Evolutionary conservation across 805 yeast genomes (phyloP), one percentile per base, ranked within the genome.

Genomic region (Candida ovalis): DNA sequence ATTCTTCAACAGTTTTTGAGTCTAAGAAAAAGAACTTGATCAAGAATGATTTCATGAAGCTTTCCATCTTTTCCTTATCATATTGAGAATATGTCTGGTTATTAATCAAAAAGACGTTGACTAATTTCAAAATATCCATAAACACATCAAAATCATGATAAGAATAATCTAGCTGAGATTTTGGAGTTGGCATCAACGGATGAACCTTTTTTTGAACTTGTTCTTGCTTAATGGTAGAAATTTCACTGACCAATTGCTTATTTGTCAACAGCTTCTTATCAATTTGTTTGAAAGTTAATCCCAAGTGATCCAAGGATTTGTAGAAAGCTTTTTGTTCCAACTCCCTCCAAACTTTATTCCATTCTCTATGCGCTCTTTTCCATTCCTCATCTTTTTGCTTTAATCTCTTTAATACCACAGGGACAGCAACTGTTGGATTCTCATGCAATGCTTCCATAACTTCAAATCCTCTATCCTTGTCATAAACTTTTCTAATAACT

Each of bases 271-370:
- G 70, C 66, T 94, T 92, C 67, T 94, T 92, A 69, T 94, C 99
- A 22, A 96, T 87, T 65, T 94, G 98, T 69, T 94, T 94, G 73
- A 94, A 94, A 0, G 97, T 91, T 59, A 94, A 76, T 1, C 99
- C 99, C 53, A 92, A 73, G 66, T 94, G 99, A 65, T 94, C 99
- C 55, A 94, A 74, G 2, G 97, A 88, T 67, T 94, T 94, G 73
- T 82, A 88, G 66, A 87, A 91, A 0, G 90, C 96, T 60, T 89
- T 91, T 62, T 91, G 96, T 67, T 94, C 99, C 70, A 95, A 82
- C 69, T 92, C 98, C 63, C 99, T 82, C 99, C 99, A 94, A 13
- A 90, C 96, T 64, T 92, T 92, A 69, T 92, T 92, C 98, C 99
- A 94, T 66, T 94, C 98, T 59, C 98, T 81, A 61, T 92, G 99